A percentile compares a stretch with the other conserved stretches of the same genome.
Conservation (phyloP, 2,329 filamentous ascomycete genomes). For the Apiospora malaysiana region DNA sequence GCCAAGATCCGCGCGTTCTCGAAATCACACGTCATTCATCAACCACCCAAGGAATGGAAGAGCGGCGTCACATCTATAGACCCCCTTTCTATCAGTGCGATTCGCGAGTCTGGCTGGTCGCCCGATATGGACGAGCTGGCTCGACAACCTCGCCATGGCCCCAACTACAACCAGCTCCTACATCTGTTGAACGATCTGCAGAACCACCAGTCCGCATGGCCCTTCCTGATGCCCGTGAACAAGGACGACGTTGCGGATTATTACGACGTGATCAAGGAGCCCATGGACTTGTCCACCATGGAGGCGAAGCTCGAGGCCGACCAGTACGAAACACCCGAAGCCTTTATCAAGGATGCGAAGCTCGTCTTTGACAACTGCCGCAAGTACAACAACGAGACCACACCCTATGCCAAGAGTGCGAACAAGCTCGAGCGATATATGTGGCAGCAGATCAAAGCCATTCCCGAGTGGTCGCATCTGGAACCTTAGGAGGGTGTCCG, state of each 20-base stretch:
- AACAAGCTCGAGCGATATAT: constrained; percentile 93
- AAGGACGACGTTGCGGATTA: constrained; percentile 98
- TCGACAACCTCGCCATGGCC: constrained; percentile 91
- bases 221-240: constrained; percentile 92
- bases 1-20: constrained; percentile 94
- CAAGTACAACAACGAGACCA: constrained; percentile 95
- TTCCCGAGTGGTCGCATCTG: constrained; percentile 86
- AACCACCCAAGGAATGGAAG: constrained; percentile 85
- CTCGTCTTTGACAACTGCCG: constrained; percentile 95
- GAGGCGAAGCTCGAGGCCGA: constrained; percentile 94
- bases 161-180: constrained; percentile 93
- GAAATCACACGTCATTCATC: constrained; percentile 85
- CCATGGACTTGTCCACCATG: constrained; percentile 97
- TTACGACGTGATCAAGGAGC: constrained; percentile 97
- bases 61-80: constrained; percentile 78
- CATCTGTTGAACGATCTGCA: constrained; percentile 94
- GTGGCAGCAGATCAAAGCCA: constrained; percentile 90
- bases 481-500: constrained; percentile 46
- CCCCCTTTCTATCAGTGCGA: constrained; percentile 84
- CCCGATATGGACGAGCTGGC: constrained; percentile 97
- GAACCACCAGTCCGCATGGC: constrained; percentile 92
- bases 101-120: constrained; percentile 92
- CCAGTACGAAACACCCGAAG: constrained; percentile 87
- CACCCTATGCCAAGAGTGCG: constrained; percentile 92
- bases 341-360: constrained; percentile 87